Base-by-base conservation (phyloP, 441 rosid species). In the Daphne laureola region DNA sequence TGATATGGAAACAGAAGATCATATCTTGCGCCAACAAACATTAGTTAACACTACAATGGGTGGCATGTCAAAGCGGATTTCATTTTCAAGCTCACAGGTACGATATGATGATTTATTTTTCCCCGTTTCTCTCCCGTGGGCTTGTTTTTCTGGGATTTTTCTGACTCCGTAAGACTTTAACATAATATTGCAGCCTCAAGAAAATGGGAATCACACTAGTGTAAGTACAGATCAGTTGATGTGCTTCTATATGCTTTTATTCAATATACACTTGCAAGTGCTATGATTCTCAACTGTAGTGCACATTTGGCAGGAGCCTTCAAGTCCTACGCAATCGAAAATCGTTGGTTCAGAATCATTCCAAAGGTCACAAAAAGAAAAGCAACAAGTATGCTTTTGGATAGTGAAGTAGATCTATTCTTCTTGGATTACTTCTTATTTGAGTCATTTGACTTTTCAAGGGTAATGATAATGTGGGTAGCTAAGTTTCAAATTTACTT, bases 151-250 rank as follows among this genome's bases (percentile, higher is more conserved):
- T 15, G 5, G 38, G 38, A 31, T 72, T 46, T 59, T 47, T 63
- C 45, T 53, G 49, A 66, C 44, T 26, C 21, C 58, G 46, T 44
- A 54, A 15, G 52, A 46, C 64, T 58, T 59, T 62, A 54, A 62
- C 27, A 52, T 49, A 31, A 40, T 64, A 42, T 58, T 77, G 72
- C 96, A 87, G 99, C 69, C 80, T 64, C 46, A 61, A 70, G 91
- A 83, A 69, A 87, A 93, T 68, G 91, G 95, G 67, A 70, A 83
- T 73, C 70, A 64, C 55, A 95, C 79, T 65, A 74, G 92, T 77
- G 69, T 59, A 62, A 43, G 26, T 17, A 49, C 62, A 41, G 8
- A 41, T 14, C 12, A 23, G 14, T 55, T 51, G 25, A 49, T 50
- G 62, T 63, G 35, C 51, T 54, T 35, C 59, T 58, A 49, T 21